Evolutionary conservation across 768 basidiomycete genomes (phyloP), one percentile per base, ranked within the genome.

Genomic region (Suillus lakei): DNA sequence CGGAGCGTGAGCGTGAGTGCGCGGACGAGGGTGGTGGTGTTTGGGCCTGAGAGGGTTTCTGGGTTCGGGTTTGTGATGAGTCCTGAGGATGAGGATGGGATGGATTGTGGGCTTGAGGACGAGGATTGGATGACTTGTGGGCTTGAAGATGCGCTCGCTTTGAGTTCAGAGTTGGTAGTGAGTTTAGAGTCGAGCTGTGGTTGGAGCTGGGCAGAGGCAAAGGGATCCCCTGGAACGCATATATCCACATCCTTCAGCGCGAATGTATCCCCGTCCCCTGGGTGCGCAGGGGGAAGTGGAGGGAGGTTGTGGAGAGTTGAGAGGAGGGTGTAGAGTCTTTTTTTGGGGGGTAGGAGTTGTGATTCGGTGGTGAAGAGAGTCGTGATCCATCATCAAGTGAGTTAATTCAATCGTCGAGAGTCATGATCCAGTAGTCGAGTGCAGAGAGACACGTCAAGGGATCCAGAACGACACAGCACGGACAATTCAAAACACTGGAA

Each of bases 251-350:
- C 79, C 5, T 80, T 81, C 50, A 98, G 79, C 51, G 85, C 84
- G 70, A 96, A 86, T 55, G 81, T 82, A 38, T 83, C 77, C 0
- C 73, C 72, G 43, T 64, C 76, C 18, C 67, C 72, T 59, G 61
- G 60, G 64, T 80, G 71, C 68, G 82, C 67, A 28, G 74, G 54
- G 18, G 89, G 81, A 61, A 88, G 78, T 13, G 84, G 77, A 2
- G 84, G 82, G 30, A 96, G 84, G 70, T 88, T 86, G 78, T 97
- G 93, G 5, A 97, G 80, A 1, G 93, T 91, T 8, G 96, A 92
- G 28, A 98, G 79, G 15, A 99, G 86, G 21, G 89, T 89, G 80
- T 96, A 98, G 15, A 99, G 83, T 53, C 97, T 88, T 36, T 21
- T 28, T n/a, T n/a, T n/a, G n/a, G n/a, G n/a, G n/a, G 18, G 38